Conservation (phyloP, 1,284 basidiomycete genomes). For the Cystobasidium sp. region DNA sequence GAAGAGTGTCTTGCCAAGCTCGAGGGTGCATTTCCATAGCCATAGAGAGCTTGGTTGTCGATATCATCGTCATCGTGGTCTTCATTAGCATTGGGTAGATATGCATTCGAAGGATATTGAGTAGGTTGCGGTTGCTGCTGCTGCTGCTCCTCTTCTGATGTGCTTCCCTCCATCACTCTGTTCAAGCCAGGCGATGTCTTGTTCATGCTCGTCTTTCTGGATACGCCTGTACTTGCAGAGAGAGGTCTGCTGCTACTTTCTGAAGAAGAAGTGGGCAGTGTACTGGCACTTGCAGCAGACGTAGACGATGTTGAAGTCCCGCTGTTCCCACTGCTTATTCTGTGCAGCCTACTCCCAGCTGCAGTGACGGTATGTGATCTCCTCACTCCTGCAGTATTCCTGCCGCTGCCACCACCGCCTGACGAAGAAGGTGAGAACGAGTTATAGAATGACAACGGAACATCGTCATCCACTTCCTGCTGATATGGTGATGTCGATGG, state of each 20-base stretch:
- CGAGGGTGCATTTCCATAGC: slow-evolving; percentile 5
- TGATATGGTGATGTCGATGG: background rate
- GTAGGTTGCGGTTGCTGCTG: background rate
- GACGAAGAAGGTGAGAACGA: background rate
- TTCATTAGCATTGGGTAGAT: slow-evolving; percentile 8
- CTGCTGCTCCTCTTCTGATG: slow-evolving; percentile 1
- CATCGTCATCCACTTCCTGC: slow-evolving; percentile 1
- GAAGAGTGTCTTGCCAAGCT: slow-evolving; percentile 36
- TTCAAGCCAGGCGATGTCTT: slow-evolving; percentile 12
- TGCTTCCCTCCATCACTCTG: slow-evolving; percentile 14
- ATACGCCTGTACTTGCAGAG: slow-evolving; percentile 19
- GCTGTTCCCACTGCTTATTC: slow-evolving; percentile 16
- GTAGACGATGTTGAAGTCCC: background rate
- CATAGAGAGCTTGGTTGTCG: slow-evolving; percentile 17
- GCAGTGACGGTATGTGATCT: slow-evolving; percentile 23
- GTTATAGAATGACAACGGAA: background rate
- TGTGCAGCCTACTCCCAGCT: slow-evolving; percentile 19
- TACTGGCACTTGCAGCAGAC: background rate
- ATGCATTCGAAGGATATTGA: slow-evolving; percentile 7
- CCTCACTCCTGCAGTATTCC: background rate
- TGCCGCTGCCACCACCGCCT: background rate
- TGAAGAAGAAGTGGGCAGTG: background rate
- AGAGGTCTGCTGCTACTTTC: background rate
- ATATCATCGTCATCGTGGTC: slow-evolving; percentile 1
- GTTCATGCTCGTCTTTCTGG: slow-evolving; percentile 12